These are phyloP conservation scores for Delonix regia DNA, from an alignment of 306 rosid genomes.

Conservation along the genomic window DNA sequence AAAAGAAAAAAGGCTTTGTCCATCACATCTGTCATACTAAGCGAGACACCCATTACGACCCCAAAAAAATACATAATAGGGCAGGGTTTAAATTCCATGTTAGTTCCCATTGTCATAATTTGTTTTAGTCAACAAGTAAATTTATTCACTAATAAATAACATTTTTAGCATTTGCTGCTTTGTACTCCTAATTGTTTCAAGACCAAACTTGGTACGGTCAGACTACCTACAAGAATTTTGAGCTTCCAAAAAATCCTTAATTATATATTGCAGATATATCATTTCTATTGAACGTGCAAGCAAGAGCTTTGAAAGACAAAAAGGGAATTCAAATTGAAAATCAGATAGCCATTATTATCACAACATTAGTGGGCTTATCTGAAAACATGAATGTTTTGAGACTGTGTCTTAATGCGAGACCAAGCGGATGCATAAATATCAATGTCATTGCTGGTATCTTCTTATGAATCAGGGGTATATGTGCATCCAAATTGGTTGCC, in stretches of 20 bases:
- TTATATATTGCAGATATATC: conserved; percentile 1
- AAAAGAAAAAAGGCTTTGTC: not conserved
- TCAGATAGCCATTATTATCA: not conserved
- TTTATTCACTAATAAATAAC: not conserved
- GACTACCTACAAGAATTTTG: conserved; percentile 1
- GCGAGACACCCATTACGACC: not conserved
- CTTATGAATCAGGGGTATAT: not conserved
- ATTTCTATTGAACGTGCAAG: not conserved
- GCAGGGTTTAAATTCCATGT: not conserved
- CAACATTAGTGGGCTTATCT: not conserved
- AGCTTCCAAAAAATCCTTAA: conserved; percentile 10
- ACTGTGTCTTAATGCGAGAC: not conserved
- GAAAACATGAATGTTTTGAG: not conserved
- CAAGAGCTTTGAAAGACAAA: not conserved
- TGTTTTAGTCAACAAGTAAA: conserved; percentile 10
- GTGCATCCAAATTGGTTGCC: not conserved
- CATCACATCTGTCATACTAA: not conserved
- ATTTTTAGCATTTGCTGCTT: not conserved
- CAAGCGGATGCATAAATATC: conserved; percentile 5
- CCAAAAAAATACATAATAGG: not conserved
- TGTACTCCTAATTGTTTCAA: not conserved
- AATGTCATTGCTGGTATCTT: not conserved
- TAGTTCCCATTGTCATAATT: not conserved
- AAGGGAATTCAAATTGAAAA: conserved; percentile 5
- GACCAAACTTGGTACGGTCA: not conserved